These are phyloP conservation scores for Neurospora pannonica DNA, from an alignment of 495 filamentous ascomycete species.

Conservation along the genomic window DNA sequence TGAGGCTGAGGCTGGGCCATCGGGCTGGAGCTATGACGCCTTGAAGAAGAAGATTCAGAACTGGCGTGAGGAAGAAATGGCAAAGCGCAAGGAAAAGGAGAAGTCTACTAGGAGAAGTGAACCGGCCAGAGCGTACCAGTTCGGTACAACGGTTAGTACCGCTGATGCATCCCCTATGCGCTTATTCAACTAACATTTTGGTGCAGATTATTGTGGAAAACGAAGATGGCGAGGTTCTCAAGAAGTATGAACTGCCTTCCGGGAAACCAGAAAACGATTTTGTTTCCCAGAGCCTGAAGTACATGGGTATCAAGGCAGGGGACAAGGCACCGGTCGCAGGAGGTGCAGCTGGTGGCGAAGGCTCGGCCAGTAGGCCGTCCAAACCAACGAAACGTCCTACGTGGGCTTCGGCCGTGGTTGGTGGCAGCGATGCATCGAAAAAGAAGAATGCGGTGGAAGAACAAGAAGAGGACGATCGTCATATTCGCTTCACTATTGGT, in stretches of 20 bases:
- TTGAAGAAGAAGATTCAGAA: constrained; percentile 39
- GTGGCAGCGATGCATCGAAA: constrained; percentile 29
- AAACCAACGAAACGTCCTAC: constrained; percentile 6
- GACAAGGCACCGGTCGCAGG: constrained; percentile 21
- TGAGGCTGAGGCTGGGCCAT: constrained; percentile 31
- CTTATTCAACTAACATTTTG: constrained; percentile 8
- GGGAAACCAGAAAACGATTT: constrained; percentile 28
- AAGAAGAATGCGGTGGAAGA: constrained; percentile 37
- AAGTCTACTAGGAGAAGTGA: constrained; percentile 35
- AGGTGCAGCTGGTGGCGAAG: constrained; percentile 6
- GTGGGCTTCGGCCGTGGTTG: constrained; percentile 46
- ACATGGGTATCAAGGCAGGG: constrained; percentile 32
- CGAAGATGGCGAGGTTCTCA: constrained; percentile 92
- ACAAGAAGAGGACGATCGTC: constrained; percentile 59
- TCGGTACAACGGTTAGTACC: constrained; percentile 65
- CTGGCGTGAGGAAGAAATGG: constrained; percentile 48
- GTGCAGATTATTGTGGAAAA: constrained; percentile 87
- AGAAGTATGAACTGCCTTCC: constrained; percentile 82
- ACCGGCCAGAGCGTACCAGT: constrained; percentile 86
- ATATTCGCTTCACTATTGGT: constrained; percentile 80
- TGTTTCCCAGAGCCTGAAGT: constrained; percentile 36
- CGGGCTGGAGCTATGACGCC: constrained; percentile 33
- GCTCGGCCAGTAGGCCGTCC: not conserved
- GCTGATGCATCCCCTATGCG: not conserved
- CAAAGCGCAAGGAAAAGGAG: constrained; percentile 51